Base-by-base conservation (phyloP, 2,329 filamentous ascomycete genomes). In the Aspergillus hiratsukae region DNA sequence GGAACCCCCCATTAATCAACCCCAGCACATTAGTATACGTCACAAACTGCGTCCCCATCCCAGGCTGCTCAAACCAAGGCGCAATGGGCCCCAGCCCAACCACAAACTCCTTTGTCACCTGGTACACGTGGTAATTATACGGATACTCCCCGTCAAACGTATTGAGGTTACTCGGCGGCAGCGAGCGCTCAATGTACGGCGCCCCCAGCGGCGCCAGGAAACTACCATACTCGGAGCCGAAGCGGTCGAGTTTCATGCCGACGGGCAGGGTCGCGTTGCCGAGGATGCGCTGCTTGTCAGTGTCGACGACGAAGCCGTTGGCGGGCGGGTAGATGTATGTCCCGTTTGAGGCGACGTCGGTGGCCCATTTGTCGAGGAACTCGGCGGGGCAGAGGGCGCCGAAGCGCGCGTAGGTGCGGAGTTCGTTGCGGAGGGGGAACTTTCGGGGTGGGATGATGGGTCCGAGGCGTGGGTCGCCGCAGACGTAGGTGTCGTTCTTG, bases 1-100 rank as follows among this genome's bases (percentile, higher is more conserved):
- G 53, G 52, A 62, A 72, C 1, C 73, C 73, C 1, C 59, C 61
- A 4, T 60, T 58, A n/a, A 78, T 50, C 55, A 79, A 59, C 2
- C 56, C 57, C 29, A 62, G 50, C 2, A 78, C 69, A 45, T 60
- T 70, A 3, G 54, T 56, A 9, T 61, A 68, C 4, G 62, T 57
- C 46, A 66, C 56, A 49, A 68, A 73, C 51, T 76, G 71, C 46
- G 77, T 64, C 37, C 79, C 79, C 40, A 79, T 70, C 0, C 80
- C 80, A 0, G 77, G 78, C 68, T 82, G 79, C 8, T 77, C 77
- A 56, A 81, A 82, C 78, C 76, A 81, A 8, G 76, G 71, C 1
- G 76, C 74, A 58, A 81, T 79, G 0, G 79, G 78, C 0, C 80
- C 80, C 8, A 75, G 66, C 0, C 71, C 54, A 0, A 80, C 77